These are phyloP conservation scores for Diddensiella caesifluorescens DNA, from an alignment of 805 yeast genomes.

Conservation along the genomic window DNA sequence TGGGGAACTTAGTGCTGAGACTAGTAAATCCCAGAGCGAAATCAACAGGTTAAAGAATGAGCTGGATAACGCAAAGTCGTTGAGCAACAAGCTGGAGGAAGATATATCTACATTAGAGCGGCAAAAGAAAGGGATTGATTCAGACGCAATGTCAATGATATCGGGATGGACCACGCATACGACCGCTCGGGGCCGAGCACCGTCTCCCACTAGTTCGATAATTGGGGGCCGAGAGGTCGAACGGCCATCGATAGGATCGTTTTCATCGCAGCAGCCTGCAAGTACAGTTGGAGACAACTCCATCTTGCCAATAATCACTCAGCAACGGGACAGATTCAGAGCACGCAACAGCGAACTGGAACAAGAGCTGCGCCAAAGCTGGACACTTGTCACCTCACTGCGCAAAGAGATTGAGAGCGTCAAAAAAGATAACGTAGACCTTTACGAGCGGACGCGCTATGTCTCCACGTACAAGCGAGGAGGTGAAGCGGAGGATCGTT, in stretches of 20 bases:
- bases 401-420: constrained; percentile 58
- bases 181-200: constrained; percentile 34
- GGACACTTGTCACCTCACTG: constrained; percentile 49
- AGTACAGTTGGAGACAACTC: constrained; percentile 32
- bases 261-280: background rate
- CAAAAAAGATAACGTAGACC: constrained; percentile 67
- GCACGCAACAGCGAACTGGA: constrained; percentile 79
- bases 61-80: constrained; percentile 37
- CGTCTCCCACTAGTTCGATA: constrained; percentile 35
- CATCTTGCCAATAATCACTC: constrained; percentile 80
- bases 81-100: constrained; percentile 62
- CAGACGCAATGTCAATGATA: constrained; percentile 30
- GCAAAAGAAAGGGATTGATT: constrained; percentile 25
- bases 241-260: background rate
- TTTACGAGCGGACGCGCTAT: constrained; percentile 61
- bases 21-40: constrained; percentile 33
- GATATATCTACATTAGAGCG: constrained; percentile 61
- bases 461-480: constrained; percentile 23
- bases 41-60: constrained; percentile 31
- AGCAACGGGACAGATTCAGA: constrained; percentile 91
- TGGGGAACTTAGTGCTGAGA: constrained; percentile 40
- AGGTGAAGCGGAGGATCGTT: constrained; percentile 44
- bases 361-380: constrained; percentile 63
- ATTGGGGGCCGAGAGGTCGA: constrained; percentile 26
- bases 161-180: constrained; percentile 30